A percentile compares a stretch with the other conserved stretches of the same genome.
phyloP scores from a whole-genome alignment of 768 basidiomycete species.

The Terana coerulea region DNA sequence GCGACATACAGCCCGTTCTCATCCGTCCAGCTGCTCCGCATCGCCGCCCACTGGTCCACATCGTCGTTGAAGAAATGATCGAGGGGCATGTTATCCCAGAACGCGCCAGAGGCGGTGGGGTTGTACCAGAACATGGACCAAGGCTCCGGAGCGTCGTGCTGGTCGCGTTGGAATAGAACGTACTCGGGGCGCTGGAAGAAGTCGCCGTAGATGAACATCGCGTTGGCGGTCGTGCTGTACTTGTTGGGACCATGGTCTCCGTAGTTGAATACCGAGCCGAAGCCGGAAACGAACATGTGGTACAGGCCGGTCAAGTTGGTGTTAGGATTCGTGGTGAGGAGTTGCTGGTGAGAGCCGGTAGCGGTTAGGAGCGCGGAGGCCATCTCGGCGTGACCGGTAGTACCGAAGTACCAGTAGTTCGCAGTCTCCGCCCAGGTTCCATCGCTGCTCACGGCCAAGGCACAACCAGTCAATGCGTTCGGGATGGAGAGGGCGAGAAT shows the following conservation, averaged over 20 bases:
- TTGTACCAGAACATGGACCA: constrained; percentile 88
- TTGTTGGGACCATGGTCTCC: constrained; percentile 94
- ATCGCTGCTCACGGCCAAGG: constrained; percentile 54
- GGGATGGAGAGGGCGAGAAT: constrained; percentile 65
- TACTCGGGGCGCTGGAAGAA: constrained; percentile 70
- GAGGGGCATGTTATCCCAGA: constrained; percentile 82
- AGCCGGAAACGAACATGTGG: constrained; percentile 87
- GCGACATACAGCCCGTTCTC: constrained; percentile 78
- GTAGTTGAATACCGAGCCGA: constrained; percentile 82
- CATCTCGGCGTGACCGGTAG: constrained; percentile 89
- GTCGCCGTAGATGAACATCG: constrained; percentile 73
- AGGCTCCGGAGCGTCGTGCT: constrained; percentile 52
- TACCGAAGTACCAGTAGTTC: constrained; percentile 96
- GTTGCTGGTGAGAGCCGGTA: constrained; percentile 76
- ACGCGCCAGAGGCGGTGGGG: constrained; percentile 76
- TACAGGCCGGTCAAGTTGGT: constrained; percentile 71
- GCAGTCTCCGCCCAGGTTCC: constrained; percentile 93
- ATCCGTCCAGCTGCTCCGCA: constrained; percentile 93
- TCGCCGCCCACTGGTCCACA: constrained; percentile 83
- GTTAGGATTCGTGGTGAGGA: constrained; percentile 68
- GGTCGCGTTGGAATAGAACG: constrained; percentile 87
- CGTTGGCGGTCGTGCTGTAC: constrained; percentile 89
- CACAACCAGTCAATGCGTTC: constrained; percentile 80
- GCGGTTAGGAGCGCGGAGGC: constrained; percentile 76
- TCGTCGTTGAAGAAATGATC: constrained; percentile 77